phyloP scores from a whole-genome alignment of 306 rosid species.

The Alnus glutinosa region DNA sequence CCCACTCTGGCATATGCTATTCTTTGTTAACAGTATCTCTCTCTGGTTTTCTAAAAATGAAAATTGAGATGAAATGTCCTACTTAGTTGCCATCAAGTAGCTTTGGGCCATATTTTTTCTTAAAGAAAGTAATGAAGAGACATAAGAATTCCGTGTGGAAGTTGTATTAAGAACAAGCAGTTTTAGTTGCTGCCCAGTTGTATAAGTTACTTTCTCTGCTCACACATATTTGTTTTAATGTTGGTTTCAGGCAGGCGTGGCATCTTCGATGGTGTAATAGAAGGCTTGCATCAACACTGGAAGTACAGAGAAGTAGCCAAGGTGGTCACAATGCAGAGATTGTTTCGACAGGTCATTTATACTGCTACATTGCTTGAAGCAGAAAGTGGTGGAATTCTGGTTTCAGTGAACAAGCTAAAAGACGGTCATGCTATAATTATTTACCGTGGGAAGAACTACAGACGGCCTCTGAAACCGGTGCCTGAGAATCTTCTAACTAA shows the following conservation, averaged over 20 bases:
- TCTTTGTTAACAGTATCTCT: not conserved
- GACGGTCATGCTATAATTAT: slow-evolving; percentile 75
- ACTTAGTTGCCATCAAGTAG: not conserved
- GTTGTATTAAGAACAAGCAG: not conserved
- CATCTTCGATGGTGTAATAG: slow-evolving; percentile 76
- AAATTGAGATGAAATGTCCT: not conserved
- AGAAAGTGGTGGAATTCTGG: slow-evolving; percentile 81
- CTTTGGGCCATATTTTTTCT: not conserved
- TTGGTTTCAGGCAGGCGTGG: slow-evolving; percentile 79
- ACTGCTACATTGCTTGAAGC: slow-evolving; percentile 68
- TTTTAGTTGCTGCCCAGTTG: not conserved
- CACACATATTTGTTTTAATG: slow-evolving; percentile 10
- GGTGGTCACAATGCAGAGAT: slow-evolving; percentile 80
- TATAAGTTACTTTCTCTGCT: not conserved
- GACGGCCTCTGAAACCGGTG: slow-evolving; percentile 41
- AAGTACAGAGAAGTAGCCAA: slow-evolving; percentile 88
- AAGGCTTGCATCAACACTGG: slow-evolving; percentile 87
- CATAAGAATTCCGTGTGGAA: not conserved
- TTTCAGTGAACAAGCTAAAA: slow-evolving; percentile 76
- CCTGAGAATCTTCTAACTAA: slow-evolving; percentile 63
- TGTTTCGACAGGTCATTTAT: slow-evolving; percentile 47
- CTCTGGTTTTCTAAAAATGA: not conserved
- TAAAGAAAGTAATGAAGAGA: not conserved
- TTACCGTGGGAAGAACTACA: slow-evolving; percentile 84
- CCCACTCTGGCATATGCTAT: not conserved